Base-by-base conservation (phyloP, 1,284 basidiomycete genomes). In the Cutaneotrichosporon mucoides region DNA sequence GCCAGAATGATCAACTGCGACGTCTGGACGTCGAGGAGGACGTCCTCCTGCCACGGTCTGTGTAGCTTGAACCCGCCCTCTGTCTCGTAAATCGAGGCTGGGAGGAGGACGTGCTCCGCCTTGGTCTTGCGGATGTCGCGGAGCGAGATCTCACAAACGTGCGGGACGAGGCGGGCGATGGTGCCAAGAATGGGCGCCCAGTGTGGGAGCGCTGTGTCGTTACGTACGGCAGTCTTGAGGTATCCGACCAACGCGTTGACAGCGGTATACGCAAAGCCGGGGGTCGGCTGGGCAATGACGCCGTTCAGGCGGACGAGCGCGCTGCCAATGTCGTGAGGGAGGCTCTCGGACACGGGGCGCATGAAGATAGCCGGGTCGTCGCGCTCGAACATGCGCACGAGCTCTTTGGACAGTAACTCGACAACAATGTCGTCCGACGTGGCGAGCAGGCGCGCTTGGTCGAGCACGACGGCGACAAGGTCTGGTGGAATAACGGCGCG, bases 111-210 rank as follows among this genome's bases (percentile, higher is more conserved):
- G 42, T 81, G 73, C 64, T 91, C 89, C 9, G 88, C 79, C 70
- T 90, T 90, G 15, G 86, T 84, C 60, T 87, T 84, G 37, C 86
- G 82, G 53, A 91, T 82, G 63, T 89, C 88, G 15, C 87, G 83
- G 41, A 88, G 81, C 1, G 87, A 86, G 77, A 90, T 81, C 15
- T 85, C 86, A 66, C 83, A 86, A 61, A 90, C 87, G 73, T 86
- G 84, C 0, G 81, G 79, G 5, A 82, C 80, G 2, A 89, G 75
- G 33, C 81, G 81, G 0, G 86, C 80, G 40, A 90, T 76, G 7
- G 86, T 76, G 0, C 86, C 83, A 6, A 86, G 74, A 6, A 81
- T 78, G 38, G 81, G 78, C 3, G 84, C 83, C 69, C 86, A 88
- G 51, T 62, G 56, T 81, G 81, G 15, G 50, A 79, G 76, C 2